Evolutionary conservation across 345 rosid species (phyloP).

Genomic region (Limnanthes douglasii): DNA sequence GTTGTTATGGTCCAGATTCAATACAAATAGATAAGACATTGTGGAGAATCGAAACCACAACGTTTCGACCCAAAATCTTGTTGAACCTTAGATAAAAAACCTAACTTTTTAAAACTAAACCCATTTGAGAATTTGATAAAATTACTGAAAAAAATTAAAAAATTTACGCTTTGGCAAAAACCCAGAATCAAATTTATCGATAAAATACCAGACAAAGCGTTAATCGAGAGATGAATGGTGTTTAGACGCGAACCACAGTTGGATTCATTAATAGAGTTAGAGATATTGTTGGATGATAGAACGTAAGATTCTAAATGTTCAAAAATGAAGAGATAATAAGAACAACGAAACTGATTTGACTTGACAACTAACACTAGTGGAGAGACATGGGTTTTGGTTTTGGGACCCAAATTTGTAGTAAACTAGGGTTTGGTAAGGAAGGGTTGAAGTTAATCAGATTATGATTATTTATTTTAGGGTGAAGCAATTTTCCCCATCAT

Average conservation of each 20-base stretch:
- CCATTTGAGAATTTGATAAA: slow-evolving; percentile 29
- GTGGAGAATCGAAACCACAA: slow-evolving; percentile 38
- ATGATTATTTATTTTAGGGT: too few relatives aligned
- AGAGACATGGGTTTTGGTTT: slow-evolving; percentile 51
- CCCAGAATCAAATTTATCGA: slow-evolving; percentile 27
- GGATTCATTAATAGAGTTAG: slow-evolving; percentile 48
- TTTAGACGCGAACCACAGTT: slow-evolving; percentile 48
- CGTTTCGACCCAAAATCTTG: slow-evolving; percentile 30
- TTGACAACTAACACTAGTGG: slow-evolving; percentile 51
- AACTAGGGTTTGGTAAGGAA: slow-evolving; percentile 23
- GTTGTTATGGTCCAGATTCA: slow-evolving; percentile 73
- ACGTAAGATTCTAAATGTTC: slow-evolving; percentile 36
- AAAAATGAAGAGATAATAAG: slow-evolving; percentile 36
- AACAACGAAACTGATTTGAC: slow-evolving; percentile 39
- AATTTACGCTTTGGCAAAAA: slow-evolving; percentile 40
- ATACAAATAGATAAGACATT: slow-evolving; percentile 49
- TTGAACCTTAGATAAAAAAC: slow-evolving; percentile 65
- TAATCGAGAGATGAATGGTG: slow-evolving; percentile 62
- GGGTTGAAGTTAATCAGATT: slow-evolving; percentile 49
- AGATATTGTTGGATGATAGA: slow-evolving; percentile 28
- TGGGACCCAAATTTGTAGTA: slow-evolving; percentile 48
- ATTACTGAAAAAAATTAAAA: slow-evolving; percentile 48
- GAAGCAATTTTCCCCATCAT: too few relatives aligned
- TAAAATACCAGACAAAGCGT: slow-evolving; percentile 46
- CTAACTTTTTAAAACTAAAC: slow-evolving; percentile 28